phyloP scores from a whole-genome alignment of 1,139 yeast species.

The Blastobotrys malaysiensis region DNA sequence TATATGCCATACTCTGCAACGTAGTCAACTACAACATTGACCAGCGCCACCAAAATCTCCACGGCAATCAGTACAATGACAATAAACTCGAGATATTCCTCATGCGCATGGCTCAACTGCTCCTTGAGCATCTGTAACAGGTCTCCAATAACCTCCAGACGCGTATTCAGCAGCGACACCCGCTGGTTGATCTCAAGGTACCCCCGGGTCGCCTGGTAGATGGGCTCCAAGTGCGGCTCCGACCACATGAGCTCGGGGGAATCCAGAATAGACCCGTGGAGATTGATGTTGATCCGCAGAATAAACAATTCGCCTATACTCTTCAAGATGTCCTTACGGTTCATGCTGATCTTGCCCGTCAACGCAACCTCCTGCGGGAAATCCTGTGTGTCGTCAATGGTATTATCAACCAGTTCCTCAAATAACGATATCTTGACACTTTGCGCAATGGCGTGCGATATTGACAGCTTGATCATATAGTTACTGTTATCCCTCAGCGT shows the following conservation, averaged over 20 bases:
- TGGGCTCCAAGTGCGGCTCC: slow-evolving; percentile 95
- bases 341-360: slow-evolving; percentile 93
- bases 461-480: slow-evolving; percentile 82
- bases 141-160: slow-evolving; percentile 90
- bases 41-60: slow-evolving; percentile 81
- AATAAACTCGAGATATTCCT: slow-evolving; percentile 86
- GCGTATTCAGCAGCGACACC: slow-evolving; percentile 79
- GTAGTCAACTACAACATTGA: slow-evolving; percentile 44
- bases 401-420: slow-evolving; percentile 91
- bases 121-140: slow-evolving; percentile 92
- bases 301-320: slow-evolving; percentile 93
- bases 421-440: slow-evolving; percentile 89
- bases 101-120: slow-evolving; percentile 81
- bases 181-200: slow-evolving; percentile 91
- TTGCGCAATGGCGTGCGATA: slow-evolving; percentile 89
- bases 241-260: slow-evolving; percentile 99
- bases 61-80: slow-evolving; percentile 91
- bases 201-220: slow-evolving; percentile 93
- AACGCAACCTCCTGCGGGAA: slow-evolving; percentile 93
- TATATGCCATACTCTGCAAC: slow-evolving; percentile 21
- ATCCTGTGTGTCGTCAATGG: slow-evolving; percentile 94
- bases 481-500: slow-evolving; percentile 86
- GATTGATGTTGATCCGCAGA: slow-evolving; percentile 70
- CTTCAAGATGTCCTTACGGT: slow-evolving; percentile 90
- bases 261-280: slow-evolving; percentile 92